phyloP scores from a whole-genome alignment of 176 grass and related monocot species.

The Neostapfia colusana region DNA sequence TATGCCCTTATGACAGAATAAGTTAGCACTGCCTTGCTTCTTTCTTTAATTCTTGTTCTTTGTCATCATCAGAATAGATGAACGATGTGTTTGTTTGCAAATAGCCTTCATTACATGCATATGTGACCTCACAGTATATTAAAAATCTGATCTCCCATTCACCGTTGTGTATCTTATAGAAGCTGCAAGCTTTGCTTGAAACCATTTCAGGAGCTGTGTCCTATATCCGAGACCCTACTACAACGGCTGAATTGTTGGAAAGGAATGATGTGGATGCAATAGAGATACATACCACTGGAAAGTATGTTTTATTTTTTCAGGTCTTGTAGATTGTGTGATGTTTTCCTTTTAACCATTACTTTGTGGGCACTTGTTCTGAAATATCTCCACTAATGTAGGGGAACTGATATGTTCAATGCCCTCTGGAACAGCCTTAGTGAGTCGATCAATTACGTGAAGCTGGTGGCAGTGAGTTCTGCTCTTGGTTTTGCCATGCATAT shows the following conservation, averaged over 20 bases:
- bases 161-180: constrained; percentile 42
- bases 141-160: constrained; percentile 20
- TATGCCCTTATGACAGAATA: constrained; percentile 95
- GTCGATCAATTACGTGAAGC: constrained; percentile 63
- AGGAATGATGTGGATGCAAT: constrained; percentile 80
- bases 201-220: constrained; percentile 71
- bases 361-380: not conserved
- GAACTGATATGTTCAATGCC: constrained; percentile 65
- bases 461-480: constrained; percentile 68
- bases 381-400: constrained; percentile 52
- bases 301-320: constrained; percentile 43
- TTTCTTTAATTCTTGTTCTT: not conserved
- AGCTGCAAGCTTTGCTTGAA: constrained; percentile 47
- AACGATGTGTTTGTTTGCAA: constrained; percentile 1
- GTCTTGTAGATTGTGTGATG: not conserved
- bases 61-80: not conserved
- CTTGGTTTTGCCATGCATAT: constrained; percentile 15
- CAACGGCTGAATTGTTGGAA: constrained; percentile 67
- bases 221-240: constrained; percentile 78
- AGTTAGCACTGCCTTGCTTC: constrained; percentile 46
- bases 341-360: constrained; percentile 29
- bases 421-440: constrained; percentile 71
- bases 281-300: constrained; percentile 93
- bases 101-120: not conserved
- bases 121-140: constrained; percentile 9